Base-by-base conservation (phyloP, 2,329 filamentous ascomycete genomes). In the Ramularia endophylla region DNA sequence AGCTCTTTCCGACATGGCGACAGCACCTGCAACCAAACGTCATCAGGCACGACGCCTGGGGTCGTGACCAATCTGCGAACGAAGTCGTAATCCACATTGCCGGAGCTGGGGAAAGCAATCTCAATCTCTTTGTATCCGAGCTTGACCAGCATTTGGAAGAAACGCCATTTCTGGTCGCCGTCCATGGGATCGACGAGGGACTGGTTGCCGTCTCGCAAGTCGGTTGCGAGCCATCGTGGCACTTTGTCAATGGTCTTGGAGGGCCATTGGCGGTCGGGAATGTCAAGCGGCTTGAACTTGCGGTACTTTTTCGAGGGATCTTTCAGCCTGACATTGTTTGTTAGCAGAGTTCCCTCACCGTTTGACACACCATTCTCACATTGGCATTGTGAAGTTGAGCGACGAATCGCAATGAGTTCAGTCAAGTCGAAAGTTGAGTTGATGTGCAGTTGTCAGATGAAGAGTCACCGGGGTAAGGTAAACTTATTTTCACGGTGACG, bases 41-140 rank as follows among this genome's bases (percentile, higher is more conserved):
- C 89, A 60, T 92, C 87, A 40, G 89, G 88, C 7, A 89, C 78
- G 11, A 80, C 75, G 29, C 85, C 87, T 8, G 86, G 85, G 1
- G 87, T 94, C 57, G 94, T 83, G 51, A 95, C 80, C 53, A 97
- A 72, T 58, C 83, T 80, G 53, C 87, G 77, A 29, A 88, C 95
- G 62, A 97, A 97, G 71, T 95, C 87, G 71, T 89, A 97, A 69
- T 97, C 92, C 59, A 85, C 95, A 62, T 94, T 84, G 28, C 88
- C 95, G 11, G 90, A 88, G 0, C 88, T 94, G 36, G 90, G 90
- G 68, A 95, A 97, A 4, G 89, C 92, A 15, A 95, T 84, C 64
- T 97, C 90, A 52, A 97, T 95, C 69, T 97, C 90, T 70, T 95
- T 97, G 75, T 94, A 97, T 55, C 92, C 90, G 36, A 95, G 75